These are phyloP conservation scores for Aureobasidium zeae DNA, from an alignment of 2,329 filamentous ascomycete genomes.

Conservation along the genomic window DNA sequence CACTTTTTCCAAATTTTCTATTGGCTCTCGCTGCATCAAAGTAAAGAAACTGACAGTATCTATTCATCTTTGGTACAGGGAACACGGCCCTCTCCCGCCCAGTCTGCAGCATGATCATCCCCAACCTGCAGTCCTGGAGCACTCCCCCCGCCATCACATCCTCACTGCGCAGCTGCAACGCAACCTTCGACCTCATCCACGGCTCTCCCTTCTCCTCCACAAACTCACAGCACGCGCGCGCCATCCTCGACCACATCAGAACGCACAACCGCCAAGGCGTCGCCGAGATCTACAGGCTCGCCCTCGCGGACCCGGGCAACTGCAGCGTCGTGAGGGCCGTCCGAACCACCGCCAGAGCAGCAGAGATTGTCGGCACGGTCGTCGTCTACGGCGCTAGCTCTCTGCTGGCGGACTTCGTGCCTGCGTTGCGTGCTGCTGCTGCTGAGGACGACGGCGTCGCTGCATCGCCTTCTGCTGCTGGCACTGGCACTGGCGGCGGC, in stretches of 20 bases:
- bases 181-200: conserved; percentile 75
- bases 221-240: conserved; percentile 66
- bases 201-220: too few relatives aligned
- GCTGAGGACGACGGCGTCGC: conserved; percentile 20
- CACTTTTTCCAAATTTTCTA: too few relatives aligned
- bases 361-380: conserved; percentile 64
- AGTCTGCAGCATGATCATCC: conserved; percentile 64
- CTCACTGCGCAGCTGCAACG: conserved; percentile 60
- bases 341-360: conserved; percentile 54
- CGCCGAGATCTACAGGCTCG: conserved; percentile 68
- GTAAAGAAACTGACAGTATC: not conserved
- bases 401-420: conserved; percentile 58
- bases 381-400: conserved; percentile 68
- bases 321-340: conserved; percentile 81
- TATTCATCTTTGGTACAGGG: conserved; percentile 31
- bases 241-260: conserved; percentile 65
- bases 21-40: not conserved
- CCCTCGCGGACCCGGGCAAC: conserved; percentile 58
- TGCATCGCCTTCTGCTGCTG: conserved; percentile 27
- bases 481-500: conserved; percentile 38
- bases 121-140: conserved; percentile 62
- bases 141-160: conserved; percentile 69
- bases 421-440: conserved; percentile 48
- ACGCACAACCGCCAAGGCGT: conserved; percentile 67
- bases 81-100: conserved; percentile 57